Evolutionary conservation across 1,139 yeast genomes (phyloP).

Genomic region (Nematodospora anomalae): DNA sequence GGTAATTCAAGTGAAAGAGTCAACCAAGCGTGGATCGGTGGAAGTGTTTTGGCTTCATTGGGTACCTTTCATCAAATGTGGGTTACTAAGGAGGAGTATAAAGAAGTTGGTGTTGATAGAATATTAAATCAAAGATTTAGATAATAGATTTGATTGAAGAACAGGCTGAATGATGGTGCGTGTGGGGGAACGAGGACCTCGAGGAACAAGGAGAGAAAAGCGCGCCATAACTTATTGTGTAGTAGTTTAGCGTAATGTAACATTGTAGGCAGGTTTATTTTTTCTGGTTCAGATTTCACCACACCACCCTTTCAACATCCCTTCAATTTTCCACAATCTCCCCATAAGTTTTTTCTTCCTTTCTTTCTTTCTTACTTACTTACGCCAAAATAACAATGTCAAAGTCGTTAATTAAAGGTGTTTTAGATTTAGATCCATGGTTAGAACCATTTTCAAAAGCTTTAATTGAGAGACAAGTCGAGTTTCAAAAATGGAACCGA

Average conservation of each 20-base stretch:
- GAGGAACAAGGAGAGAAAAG: too few species aligned
- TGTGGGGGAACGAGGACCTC: too few species aligned
- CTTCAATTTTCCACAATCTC: conserved; percentile 1
- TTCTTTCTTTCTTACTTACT: conserved; percentile 1
- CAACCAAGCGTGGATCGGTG: conserved; percentile 94
- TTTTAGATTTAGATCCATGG: conserved; percentile 80
- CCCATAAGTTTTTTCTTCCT: background rate
- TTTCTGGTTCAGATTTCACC: too few species aligned
- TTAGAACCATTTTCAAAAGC: conserved; percentile 74
- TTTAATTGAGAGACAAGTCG: conserved; percentile 39
- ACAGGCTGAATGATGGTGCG: too few species aligned
- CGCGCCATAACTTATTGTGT: too few species aligned
- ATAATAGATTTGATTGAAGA: conserved; percentile 29
- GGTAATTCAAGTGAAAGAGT: conserved; percentile 84
- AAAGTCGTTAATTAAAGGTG: conserved; percentile 45
- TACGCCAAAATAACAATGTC: conserved; percentile 8
- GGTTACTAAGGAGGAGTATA: conserved; percentile 90
- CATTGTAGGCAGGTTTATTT: too few species aligned
- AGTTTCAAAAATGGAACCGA: conserved; percentile 53
- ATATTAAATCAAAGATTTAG: conserved; percentile 74
- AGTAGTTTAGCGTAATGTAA: too few species aligned
- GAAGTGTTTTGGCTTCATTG: conserved; percentile 84
- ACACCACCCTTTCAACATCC: too few species aligned
- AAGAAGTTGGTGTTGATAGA: conserved; percentile 87
- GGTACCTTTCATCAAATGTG: conserved; percentile 97